phyloP scores from a whole-genome alignment of 139 green algal species.

The Chlorella sp. region DNA sequence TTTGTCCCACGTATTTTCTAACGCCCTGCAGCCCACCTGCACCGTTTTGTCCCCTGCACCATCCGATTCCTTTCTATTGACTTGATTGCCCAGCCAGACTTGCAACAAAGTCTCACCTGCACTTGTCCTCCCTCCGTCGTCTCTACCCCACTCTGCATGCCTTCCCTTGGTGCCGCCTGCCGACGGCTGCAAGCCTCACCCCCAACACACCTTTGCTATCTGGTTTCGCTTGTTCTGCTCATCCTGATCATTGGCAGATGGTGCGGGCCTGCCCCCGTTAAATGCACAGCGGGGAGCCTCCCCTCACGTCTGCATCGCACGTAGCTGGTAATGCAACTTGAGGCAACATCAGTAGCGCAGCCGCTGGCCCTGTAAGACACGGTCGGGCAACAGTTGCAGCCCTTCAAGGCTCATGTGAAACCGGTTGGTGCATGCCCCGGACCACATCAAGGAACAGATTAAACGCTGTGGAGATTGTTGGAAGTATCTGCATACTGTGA shows the following conservation, averaged over 20 bases:
- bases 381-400: too few species aligned
- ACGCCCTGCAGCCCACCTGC: background rate
- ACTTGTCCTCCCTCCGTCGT: background rate
- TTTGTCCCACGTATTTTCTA: conserved; percentile 6
- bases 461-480: too few species aligned
- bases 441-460: too few species aligned
- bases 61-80: background rate
- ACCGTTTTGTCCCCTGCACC: background rate
- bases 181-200: background rate
- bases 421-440: too few species aligned
- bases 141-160: background rate
- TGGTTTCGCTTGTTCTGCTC: conserved; percentile 5
- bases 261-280: background rate
- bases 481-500: too few species aligned
- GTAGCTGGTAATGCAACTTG: background rate
- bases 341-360: too few species aligned
- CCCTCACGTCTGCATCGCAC: background rate
- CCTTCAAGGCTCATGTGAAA: too few species aligned
- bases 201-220: background rate
- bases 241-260: background rate
- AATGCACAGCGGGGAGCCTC: background rate
- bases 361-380: too few species aligned
- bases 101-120: conserved; percentile 28
- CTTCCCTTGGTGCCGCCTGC: background rate
- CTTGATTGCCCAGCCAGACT: conserved; percentile 8